Evolutionary conservation across 768 basidiomycete species (phyloP), one percentile per base, ranked within the genome.

Genomic region (Cystofilobasidium macerans): DNA sequence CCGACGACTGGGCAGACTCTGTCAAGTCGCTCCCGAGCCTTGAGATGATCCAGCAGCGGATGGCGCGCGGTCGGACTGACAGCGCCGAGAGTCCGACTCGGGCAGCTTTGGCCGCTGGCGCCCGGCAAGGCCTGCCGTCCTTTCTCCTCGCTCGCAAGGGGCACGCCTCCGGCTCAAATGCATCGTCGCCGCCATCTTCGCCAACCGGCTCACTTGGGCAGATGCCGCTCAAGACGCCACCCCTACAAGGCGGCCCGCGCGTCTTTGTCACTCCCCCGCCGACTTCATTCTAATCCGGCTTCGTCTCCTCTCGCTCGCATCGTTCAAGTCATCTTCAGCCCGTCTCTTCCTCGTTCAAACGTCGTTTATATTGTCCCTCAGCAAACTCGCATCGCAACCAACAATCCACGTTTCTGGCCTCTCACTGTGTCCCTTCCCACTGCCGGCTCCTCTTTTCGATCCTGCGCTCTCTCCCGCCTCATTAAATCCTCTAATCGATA

Each of bases 21-120:
- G 14, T 30, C 13, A 54, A 32, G 51, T 6, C 28, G 26, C 51
- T 54, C 14, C 51, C 51, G 30, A 54, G 51, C 18, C 51, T 54
- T 30, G 51, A 54, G 51, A 54, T 54, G 51, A 54, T 54, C 51
- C 51, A 54, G 51, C 51, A 54, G 14, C 51, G 51, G 18, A 32
- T 54, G 28, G 18, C 14, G 18, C 18, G 28, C 6, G 22, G 45
- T 16, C 45, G 45, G 26, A 5, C 28, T 1, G 51, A 54, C 12
- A 30, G 51, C 7, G 14, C 32, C 18, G 26, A 28, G 51, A 54
- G n/a, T 22, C 51, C 51, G 13, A 54, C 30, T 3, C 14, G 51
- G 4, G 8, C 30, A 30, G 18, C 28, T 16, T 54, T 54, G 9
- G 51, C 2, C 51, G 28, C 3, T 30, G 51, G 28, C 30, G 28